Evolutionary conservation across 2,329 filamentous ascomycete species (phyloP).

Genomic region (Pestalotiopsis sp.): DNA sequence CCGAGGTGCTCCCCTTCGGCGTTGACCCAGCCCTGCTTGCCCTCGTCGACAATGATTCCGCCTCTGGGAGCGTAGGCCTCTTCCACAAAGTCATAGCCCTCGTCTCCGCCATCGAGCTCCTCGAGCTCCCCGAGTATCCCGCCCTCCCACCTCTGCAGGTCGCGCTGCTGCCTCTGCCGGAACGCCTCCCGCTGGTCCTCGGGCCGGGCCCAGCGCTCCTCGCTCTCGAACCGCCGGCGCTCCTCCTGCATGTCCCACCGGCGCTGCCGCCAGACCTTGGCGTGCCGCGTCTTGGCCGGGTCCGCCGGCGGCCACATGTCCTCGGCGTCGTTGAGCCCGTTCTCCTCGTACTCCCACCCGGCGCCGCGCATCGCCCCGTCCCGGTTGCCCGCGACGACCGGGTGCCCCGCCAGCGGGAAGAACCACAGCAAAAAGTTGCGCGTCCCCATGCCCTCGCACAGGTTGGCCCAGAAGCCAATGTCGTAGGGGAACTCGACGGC

Average conservation of each 20-base stretch:
- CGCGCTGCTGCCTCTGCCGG: constrained; percentile 48
- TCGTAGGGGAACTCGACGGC: constrained; percentile 83
- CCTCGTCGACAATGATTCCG: constrained; percentile 35
- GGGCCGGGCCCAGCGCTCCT: constrained; percentile 32
- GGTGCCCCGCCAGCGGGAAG: constrained; percentile 63
- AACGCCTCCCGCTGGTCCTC: constrained; percentile 54
- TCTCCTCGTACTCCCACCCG: constrained; percentile 70
- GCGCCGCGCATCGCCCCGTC: constrained; percentile 26
- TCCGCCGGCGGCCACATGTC: constrained; percentile 66
- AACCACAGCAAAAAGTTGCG: constrained; percentile 68
- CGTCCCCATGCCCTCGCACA: constrained; percentile 76
- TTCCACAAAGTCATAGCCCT: constrained; percentile 43
- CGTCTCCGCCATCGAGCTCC: constrained; percentile 45
- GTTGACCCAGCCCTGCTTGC: constrained; percentile 69
- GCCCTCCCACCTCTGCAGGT: constrained; percentile 40
- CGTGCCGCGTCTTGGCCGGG: constrained; percentile 59
- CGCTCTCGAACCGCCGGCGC: constrained; percentile 14
- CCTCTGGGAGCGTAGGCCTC: constrained; percentile 26
- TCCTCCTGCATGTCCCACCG: constrained; percentile 31
- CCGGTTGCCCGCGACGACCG: constrained; percentile 37
- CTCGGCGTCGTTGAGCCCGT: constrained; percentile 70
- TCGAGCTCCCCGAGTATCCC: constrained; percentile 52
- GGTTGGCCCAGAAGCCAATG: constrained; percentile 72
- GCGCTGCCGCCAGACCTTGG: constrained; percentile 35
- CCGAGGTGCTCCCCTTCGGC: constrained; percentile 72